Base-by-base conservation (phyloP, 257 asterid genomes). In the Ehretia macrophylla region DNA sequence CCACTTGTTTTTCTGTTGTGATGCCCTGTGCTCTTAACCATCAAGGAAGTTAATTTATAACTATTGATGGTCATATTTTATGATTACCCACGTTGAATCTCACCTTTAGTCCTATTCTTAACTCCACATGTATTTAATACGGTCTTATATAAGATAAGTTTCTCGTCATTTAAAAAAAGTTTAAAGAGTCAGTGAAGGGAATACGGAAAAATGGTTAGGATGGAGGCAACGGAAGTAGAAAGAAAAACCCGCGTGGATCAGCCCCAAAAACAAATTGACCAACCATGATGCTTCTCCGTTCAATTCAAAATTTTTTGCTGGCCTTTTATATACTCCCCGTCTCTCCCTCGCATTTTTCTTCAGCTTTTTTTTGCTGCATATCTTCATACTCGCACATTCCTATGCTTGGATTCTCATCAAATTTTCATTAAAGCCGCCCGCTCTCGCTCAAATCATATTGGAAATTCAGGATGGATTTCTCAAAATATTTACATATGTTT, bases 241-340 rank as follows among this genome's bases (percentile, higher is more conserved):
- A n/a, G n/a, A n/a, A 60, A 49, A 71, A 66, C 60, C 62, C 87
- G 84, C 21, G 96, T 85, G 96, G 91, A 64, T 88, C 88, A 60
- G 59, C n/a, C 11, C 9, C n/a, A n/a, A n/a, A 14, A 56, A 62
- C 14, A 59, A 68, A 56, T 18, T 52, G 79, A 76, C 74, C 76
- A 63, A 83, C 46, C 78, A 64, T 38, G 76, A 77, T 57, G 22
- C 63, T 76, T 70, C 81, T 70, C 60, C 75, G 59, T 53, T 63
- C 35, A 19, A 46, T 35, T 27, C 67, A 39, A n/a, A n/a, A n/a
- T n/a, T n/a, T n/a, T n/a, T n/a, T n/a, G n/a, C n/a, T 56, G 45
- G 18, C 58, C 68, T 45, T 80, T 62, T 79, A 76, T 79, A 81
- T 78, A 77, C 70, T 64, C 23, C n/a, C 58, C 63, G 22, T 62